Base-by-base conservation (phyloP, 805 yeast species). In the Candida sonorensis region DNA sequence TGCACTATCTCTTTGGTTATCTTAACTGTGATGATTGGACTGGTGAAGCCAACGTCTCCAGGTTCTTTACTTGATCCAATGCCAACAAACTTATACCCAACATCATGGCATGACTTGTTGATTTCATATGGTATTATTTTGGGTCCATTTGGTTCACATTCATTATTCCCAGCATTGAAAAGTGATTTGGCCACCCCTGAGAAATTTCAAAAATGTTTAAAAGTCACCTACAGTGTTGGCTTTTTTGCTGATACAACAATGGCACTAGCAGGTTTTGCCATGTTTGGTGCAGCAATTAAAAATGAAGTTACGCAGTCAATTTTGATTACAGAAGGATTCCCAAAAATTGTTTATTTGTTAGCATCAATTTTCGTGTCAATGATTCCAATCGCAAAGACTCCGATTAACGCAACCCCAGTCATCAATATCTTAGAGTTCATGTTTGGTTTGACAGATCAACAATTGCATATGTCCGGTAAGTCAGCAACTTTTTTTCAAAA, bases 101-200 rank as follows among this genome's bases (percentile, higher is more conserved):
- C 42, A 12, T 41, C 65, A 9, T 27, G 51, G 17, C 45, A 55
- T 5, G 61, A 63, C 30, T 42, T 77, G 8, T 48, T 72, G 8
- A 55, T 75, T 22, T 69, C 81, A 1, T 61, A 76, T 30, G 84
- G 84, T 10, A 76, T 78, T 32, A 67, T 77, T 38, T 67, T 78
- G 67, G 81, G 88, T 4, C 88, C 90, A 1, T 83, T 82, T 64
- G 87, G 92, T 5, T 90, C 92, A 0, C 92, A 83, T 57, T 85
- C 92, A 5, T 72, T 83, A 17, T 83, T 82, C 48, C 92, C 92
- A 3, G 82, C 82, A 43, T 63, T 82, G 33, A 77, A 75, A 51
- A 67, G 76, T 22, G 94, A 82, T 53, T 77, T 82, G 81, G 66
- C 82, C 33, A 81, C 75, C 42, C 88, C 90, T 4, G 42, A 59